Evolutionary conservation across 768 basidiomycete species (phyloP), one percentile per base, ranked within the genome.

Genomic region (Suillus clintonianus): DNA sequence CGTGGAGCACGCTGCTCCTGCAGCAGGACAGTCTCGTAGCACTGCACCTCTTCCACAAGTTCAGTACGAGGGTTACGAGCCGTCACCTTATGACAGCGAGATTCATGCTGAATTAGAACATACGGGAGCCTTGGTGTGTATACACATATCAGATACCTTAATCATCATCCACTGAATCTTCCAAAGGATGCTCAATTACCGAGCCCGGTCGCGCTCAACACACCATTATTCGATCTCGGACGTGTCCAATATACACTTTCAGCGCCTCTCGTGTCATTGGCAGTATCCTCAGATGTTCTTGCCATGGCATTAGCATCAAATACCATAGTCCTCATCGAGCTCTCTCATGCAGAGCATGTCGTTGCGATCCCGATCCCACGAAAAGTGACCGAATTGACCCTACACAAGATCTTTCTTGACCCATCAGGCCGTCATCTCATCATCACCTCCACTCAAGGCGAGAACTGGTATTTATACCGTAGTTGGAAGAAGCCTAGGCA

Each of bases 401-500:
- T 98, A 54, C 79, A 90, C 80, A 90, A 90, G 71, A 77, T 98
- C 59, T 98, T 95, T 78, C 86, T 92, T 73, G 96, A 99, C 75
- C 96, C 96, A 15, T 91, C 95, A 0, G 96, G 96, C 5, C 84
- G 92, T 39, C 97, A 99, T 78, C 85, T 97, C 57, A 77, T 99
- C 47, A 83, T 97, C 60, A 92, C 94, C 0, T 95, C 95, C 10
- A 81, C 80, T 14, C 88, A 94, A 70, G 95, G 95, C 58, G 96
- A 99, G 72, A 96, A 94, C 65, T 98, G 92, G 89, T 98, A 99
- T 72, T 79, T 95, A 4, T 95, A 87, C 70, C 82, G 85, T 60
- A 83, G 85, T 10, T 90, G 89, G 86, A 91, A 91, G 80, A 93
- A 95, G 70, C 90, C 94, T 0, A 85, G 86, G 50, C 89, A 84